A percentile compares a stretch with the other conserved stretches of the same genome.
phyloP scores from a whole-genome alignment of 163 green algal genomes.

The Prototheca cutis region DNA sequence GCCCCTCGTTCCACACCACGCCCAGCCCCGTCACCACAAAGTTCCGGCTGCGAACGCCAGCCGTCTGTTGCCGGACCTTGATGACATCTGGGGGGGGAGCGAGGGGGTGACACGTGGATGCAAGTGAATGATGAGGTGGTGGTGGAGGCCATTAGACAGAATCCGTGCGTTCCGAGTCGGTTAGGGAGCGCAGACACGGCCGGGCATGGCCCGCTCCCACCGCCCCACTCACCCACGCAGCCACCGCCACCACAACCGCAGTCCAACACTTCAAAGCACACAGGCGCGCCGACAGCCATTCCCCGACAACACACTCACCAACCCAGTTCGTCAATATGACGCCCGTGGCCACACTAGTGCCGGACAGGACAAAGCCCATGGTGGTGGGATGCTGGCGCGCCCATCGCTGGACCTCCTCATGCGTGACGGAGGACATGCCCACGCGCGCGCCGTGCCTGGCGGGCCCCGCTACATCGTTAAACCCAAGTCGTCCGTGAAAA shows the following conservation, averaged over 20 bases:
- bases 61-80: conserved; percentile 70
- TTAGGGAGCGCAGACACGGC: background rate
- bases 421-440: too few relatives aligned
- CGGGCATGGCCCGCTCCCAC: background rate
- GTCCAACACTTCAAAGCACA: background rate
- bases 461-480: too few relatives aligned
- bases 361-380: conserved; percentile 8
- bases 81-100: conserved; percentile 45
- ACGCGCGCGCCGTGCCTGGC: too few relatives aligned
- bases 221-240: background rate
- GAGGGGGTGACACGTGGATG: too few relatives aligned
- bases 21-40: conserved; percentile 39
- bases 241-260: background rate
- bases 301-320: background rate
- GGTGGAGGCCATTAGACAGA: too few relatives aligned
- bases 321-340: conserved; percentile 21
- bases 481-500: too few relatives aligned
- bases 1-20: conserved; percentile 52
- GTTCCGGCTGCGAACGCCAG: conserved; percentile 13
- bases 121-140: too few relatives aligned
- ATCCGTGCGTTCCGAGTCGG: too few relatives aligned
- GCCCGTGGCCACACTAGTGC: conserved; percentile 14
- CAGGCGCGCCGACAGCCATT: background rate
- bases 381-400: background rate
- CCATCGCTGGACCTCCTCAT: conserved; percentile 2